Conservation (phyloP, 2,329 filamentous ascomycete species). For the Exophiala alcalophila region DNA sequence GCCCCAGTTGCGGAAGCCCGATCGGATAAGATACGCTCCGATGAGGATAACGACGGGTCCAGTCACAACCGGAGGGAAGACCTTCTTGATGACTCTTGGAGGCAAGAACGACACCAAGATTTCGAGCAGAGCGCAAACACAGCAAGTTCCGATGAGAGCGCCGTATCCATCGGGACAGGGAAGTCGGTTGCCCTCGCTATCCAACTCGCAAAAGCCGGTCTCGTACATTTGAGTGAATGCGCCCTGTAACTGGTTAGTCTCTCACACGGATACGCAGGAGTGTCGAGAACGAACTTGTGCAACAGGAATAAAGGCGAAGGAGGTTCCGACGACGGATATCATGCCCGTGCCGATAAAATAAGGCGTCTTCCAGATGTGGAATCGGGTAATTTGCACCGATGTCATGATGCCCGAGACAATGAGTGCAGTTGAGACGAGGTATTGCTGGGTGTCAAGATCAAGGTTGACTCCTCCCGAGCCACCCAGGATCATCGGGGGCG, state of each 20-base stretch:
- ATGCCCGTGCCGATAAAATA: slow-evolving; percentile 65
- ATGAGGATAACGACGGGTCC: slow-evolving; percentile 66
- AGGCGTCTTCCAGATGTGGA: slow-evolving; percentile 61
- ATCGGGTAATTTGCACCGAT: slow-evolving; percentile 62
- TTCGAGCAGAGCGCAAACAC: slow-evolving; percentile 52
- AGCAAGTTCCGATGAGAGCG: slow-evolving; percentile 58
- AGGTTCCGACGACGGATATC: slow-evolving; percentile 65
- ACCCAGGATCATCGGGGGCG: slow-evolving; percentile 63
- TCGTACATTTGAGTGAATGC: slow-evolving; percentile 62
- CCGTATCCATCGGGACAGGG: slow-evolving; percentile 66
- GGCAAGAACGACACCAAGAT: slow-evolving; percentile 64
- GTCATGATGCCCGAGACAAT: slow-evolving; percentile 66
- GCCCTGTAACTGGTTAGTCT: too few species aligned
- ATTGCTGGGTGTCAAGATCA: slow-evolving; percentile 53
- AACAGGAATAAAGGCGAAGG: slow-evolving; percentile 64
- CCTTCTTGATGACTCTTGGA: slow-evolving; percentile 55
- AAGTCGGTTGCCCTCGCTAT: slow-evolving; percentile 54
- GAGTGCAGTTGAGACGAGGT: slow-evolving; percentile 66
- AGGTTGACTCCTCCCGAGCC: slow-evolving; percentile 57
- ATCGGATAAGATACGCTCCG: slow-evolving; percentile 60
- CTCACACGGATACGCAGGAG: too few species aligned
- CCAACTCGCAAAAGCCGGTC: slow-evolving; percentile 60
- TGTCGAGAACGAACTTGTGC: too few species aligned
- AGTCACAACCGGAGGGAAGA: slow-evolving; percentile 67
- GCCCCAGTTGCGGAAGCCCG: slow-evolving; percentile 66